phyloP scores from a whole-genome alignment of 768 basidiomycete genomes.

The Hypholoma sublateritium region DNA sequence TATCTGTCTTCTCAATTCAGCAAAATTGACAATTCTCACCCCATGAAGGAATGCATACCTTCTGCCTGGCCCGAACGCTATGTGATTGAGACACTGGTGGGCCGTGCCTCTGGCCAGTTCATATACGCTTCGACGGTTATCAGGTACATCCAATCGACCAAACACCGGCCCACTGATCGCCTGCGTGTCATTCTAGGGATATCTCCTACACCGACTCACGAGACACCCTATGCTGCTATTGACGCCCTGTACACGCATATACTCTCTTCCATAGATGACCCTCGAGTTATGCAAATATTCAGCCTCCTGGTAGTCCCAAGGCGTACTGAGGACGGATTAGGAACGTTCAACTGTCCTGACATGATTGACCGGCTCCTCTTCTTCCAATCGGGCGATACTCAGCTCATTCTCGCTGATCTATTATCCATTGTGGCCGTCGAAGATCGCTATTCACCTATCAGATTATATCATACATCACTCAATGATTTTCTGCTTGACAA shows the following conservation, averaged over 20 bases:
- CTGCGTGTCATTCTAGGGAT: constrained; percentile 14
- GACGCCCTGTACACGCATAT: constrained; percentile 18
- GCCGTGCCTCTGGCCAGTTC: constrained; percentile 19
- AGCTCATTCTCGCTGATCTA: constrained; percentile 11
- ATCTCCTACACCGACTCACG: not conserved
- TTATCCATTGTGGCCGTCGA: constrained; percentile 11
- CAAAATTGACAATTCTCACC: constrained; percentile 10
- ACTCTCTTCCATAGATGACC: constrained; percentile 12
- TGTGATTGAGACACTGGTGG: constrained; percentile 11
- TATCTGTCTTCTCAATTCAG: constrained; percentile 13
- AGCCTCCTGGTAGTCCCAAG: constrained; percentile 8
- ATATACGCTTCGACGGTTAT: constrained; percentile 21
- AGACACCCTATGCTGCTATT: constrained; percentile 15
- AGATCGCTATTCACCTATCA: constrained; percentile 4
- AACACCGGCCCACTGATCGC: constrained; percentile 14
- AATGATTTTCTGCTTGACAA: constrained; percentile 16
- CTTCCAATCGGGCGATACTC: constrained; percentile 11
- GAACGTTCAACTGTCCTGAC: constrained; percentile 8
- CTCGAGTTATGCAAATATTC: constrained; percentile 6
- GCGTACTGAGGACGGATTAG: constrained; percentile 4
- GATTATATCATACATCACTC: constrained; percentile 15
- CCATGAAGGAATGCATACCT: constrained; percentile 3
- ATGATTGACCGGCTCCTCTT: constrained; percentile 9
- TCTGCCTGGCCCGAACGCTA: constrained; percentile 12
- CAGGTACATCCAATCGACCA: constrained; percentile 15